Evolutionary conservation across 192 early-diverging fungal genomes (phyloP).

Genomic region (Backusella sp.): DNA sequence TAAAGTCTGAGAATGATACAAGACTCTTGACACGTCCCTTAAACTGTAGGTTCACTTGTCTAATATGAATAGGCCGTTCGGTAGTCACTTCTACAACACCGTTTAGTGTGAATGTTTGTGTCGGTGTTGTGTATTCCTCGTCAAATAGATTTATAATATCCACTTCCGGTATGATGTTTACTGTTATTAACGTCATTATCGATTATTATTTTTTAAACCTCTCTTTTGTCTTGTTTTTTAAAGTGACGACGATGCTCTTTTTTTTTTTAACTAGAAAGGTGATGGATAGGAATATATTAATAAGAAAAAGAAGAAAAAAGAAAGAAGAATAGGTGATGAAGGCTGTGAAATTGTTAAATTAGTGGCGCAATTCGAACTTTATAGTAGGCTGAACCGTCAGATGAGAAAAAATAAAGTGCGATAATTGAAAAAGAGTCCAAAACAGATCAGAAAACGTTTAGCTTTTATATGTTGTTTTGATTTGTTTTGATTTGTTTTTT

Average conservation of each 20-base stretch:
- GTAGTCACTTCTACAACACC: not conserved
- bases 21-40: not conserved
- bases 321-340: not conserved
- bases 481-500: not conserved
- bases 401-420: not conserved
- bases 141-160: constrained; percentile 8
- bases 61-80: not conserved
- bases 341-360: not conserved
- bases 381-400: not conserved
- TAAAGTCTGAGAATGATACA: not conserved
- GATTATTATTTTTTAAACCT: not conserved
- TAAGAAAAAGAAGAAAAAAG: not conserved
- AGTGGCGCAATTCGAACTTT: not conserved
- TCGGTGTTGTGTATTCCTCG: not conserved
- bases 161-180: constrained; percentile 13
- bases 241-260: too few relatives aligned
- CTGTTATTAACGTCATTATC: not conserved
- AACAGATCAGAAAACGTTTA: constrained; percentile 1
- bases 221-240: too few relatives aligned
- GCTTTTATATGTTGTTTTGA: not conserved
- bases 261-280: too few relatives aligned
- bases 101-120: not conserved
- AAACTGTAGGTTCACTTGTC: constrained; percentile 5
- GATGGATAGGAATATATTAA: too few relatives aligned
- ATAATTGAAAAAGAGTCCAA: not conserved